Evolutionary conservation across 148 eudicot genomes (phyloP).

Genomic region (Arctostaphylos glauca): DNA sequence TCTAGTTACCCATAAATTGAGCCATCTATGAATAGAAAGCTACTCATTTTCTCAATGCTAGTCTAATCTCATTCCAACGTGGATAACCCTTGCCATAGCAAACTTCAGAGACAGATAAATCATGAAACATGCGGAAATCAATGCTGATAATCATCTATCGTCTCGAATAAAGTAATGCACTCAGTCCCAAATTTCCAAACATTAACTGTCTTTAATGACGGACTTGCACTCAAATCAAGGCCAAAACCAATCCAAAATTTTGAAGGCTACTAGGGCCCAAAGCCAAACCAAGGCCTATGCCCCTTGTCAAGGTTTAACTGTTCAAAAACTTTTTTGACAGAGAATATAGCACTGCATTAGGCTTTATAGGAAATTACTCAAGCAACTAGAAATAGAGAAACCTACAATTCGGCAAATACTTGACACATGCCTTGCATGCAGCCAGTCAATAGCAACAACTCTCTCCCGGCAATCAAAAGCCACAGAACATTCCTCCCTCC

Average conservation of each 20-base stretch:
- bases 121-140: too few relatives aligned
- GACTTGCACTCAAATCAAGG: neutral
- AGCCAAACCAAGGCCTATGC: neutral
- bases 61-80: too few relatives aligned
- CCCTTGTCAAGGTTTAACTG: neutral
- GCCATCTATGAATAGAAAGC: too few relatives aligned
- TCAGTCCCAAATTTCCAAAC: conserved; percentile 1
- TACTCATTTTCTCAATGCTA: too few relatives aligned
- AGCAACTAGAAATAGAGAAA: neutral
- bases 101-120: too few relatives aligned
- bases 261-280: neutral
- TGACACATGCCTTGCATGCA: neutral
- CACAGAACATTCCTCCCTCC: neutral
- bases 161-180: neutral
- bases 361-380: neutral
- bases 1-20: too few relatives aligned
- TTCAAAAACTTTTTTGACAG: neutral
- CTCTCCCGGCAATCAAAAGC: neutral
- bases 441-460: neutral
- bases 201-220: neutral
- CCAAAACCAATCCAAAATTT: neutral
- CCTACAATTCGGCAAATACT: neutral
- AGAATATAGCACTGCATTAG: neutral
- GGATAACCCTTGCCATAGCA: too few relatives aligned
- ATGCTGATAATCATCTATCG: too few relatives aligned